phyloP scores from a whole-genome alignment of 176 grass and related monocot genomes.

The Eragrostis nindensis region DNA sequence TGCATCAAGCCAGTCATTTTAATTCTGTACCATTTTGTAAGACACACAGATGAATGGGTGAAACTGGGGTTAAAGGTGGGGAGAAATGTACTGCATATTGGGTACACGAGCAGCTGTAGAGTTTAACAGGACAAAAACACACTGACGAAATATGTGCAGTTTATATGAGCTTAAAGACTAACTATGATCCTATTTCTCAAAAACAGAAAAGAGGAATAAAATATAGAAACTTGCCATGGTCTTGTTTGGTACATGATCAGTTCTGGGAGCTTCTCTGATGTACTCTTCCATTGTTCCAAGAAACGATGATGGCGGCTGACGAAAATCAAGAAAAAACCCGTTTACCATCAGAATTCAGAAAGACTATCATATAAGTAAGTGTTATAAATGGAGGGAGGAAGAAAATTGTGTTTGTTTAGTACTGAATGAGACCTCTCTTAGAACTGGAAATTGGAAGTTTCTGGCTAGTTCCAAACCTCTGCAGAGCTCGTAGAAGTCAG shows the following conservation, averaged over 20 bases:
- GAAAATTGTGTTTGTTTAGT: background rate
- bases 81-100: background rate
- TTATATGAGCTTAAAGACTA: conserved; percentile 6
- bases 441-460: conserved; percentile 75
- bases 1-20: background rate
- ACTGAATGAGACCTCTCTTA: conserved; percentile 70
- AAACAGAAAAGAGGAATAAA: background rate
- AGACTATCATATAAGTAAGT: background rate
- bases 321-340: conserved; percentile 19
- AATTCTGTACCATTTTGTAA: background rate
- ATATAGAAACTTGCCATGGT: conserved; percentile 53
- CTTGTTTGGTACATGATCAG: conserved; percentile 45
- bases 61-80: background rate
- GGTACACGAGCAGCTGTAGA: background rate
- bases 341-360: conserved; percentile 30
- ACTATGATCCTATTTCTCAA: background rate
- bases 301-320: conserved; percentile 74
- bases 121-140: background rate
- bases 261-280: conserved; percentile 79
- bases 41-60: background rate
- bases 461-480: conserved; percentile 76
- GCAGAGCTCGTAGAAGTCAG: conserved; percentile 82
- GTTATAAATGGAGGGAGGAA: background rate
- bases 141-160: background rate
- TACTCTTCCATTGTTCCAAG: conserved; percentile 92